Conservation (phyloP, 1,284 basidiomycete species). For the Sporisorium sorghi region DNA sequence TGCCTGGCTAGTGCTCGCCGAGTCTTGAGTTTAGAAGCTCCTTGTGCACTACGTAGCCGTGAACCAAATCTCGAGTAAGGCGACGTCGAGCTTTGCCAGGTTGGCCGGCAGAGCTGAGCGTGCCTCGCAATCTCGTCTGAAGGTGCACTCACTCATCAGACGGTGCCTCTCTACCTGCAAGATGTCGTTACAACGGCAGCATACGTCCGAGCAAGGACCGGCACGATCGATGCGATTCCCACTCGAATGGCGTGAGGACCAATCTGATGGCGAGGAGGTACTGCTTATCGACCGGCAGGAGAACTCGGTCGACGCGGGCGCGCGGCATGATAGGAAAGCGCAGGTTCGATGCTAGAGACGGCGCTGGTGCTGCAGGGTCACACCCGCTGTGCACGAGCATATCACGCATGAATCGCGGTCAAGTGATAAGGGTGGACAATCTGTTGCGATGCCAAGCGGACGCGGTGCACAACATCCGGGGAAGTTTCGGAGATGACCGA, state of each 20-base stretch:
- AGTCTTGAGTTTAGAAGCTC: too few relatives aligned
- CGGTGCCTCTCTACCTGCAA: too few relatives aligned
- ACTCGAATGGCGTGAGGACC: too few relatives aligned
- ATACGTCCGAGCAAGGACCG: too few relatives aligned
- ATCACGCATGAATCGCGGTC: neutral
- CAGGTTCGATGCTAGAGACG: neutral
- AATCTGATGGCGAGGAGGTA: neutral
- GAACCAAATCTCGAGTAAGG: neutral
- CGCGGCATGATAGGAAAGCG: neutral
- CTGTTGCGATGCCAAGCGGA: neutral
- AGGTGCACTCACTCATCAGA: too few relatives aligned
- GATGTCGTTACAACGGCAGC: too few relatives aligned
- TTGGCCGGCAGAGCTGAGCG: too few relatives aligned
- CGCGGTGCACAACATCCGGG: constrained; percentile 4
- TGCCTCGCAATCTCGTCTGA: too few relatives aligned
- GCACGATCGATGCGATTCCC: too few relatives aligned
- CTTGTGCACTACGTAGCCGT: neutral
- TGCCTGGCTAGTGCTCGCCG: too few relatives aligned
- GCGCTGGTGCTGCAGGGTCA: constrained; percentile 30
- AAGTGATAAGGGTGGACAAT: neutral
- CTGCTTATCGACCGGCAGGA: constrained; percentile 4
- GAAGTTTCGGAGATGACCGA: constrained; percentile 49
- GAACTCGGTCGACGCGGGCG: neutral
- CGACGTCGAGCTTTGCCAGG: neutral
- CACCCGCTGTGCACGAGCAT: neutral